Evolutionary conservation across 805 yeast genomes (phyloP).

Genomic region (Grigorovia transvaalensis): DNA sequence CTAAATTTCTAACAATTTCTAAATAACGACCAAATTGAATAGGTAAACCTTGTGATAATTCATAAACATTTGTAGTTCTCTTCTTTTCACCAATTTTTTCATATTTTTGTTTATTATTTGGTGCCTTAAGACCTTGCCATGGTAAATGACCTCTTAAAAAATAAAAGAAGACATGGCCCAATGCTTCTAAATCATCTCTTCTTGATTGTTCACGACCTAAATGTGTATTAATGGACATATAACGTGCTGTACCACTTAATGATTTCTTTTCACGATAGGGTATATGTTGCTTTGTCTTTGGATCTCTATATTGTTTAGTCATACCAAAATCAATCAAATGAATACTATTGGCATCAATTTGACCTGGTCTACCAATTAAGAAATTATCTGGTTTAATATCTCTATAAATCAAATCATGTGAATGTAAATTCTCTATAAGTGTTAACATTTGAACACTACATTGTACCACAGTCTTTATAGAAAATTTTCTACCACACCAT

Average conservation of each 20-base stretch:
- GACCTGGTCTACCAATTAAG: slow-evolving; percentile 82
- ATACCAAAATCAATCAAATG: slow-evolving; percentile 95
- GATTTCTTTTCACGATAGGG: slow-evolving; percentile 96
- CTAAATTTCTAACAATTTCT: slow-evolving; percentile 76
- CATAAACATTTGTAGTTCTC: slow-evolving; percentile 78
- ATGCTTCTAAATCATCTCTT: slow-evolving; percentile 90
- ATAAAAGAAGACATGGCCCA: slow-evolving; percentile 94
- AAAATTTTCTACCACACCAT: slow-evolving; percentile 92
- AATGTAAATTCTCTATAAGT: slow-evolving; percentile 79
- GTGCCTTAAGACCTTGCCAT: slow-evolving; percentile 98
- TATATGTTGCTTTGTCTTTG: slow-evolving; percentile 88
- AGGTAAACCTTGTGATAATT: slow-evolving; percentile 82
- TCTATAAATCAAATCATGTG: slow-evolving; percentile 82
- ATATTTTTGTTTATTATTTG: slow-evolving; percentile 93
- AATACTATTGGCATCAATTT: slow-evolving; percentile 74
- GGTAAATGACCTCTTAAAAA: slow-evolving; percentile 90
- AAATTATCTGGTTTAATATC: slow-evolving; percentile 98
- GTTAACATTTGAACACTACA: slow-evolving; percentile 92
- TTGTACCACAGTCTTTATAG: slow-evolving; percentile 82
- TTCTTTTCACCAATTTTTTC: slow-evolving; percentile 96
- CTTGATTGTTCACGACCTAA: slow-evolving; percentile 94
- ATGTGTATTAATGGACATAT: slow-evolving; percentile 96
- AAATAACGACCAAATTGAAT: slow-evolving; percentile 88
- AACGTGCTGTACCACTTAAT: slow-evolving; percentile 94
- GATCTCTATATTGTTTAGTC: slow-evolving; percentile 98